Conservation (phyloP, 805 yeast species). For the Vanderwaltozyma tropicalis region DNA sequence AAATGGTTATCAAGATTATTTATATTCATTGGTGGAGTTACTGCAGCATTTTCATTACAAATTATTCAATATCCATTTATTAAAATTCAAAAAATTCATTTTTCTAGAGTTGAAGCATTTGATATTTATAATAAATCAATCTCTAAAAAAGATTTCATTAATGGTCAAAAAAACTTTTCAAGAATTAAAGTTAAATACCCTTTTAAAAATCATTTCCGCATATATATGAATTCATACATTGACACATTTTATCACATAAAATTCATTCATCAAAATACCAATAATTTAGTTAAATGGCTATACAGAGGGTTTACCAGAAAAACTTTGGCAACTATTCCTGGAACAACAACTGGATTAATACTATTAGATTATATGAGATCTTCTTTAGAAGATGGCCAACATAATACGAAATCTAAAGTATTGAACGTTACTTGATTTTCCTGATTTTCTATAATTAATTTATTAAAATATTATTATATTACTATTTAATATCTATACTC, state of each 20-base stretch:
- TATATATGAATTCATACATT: conserved; percentile 65
- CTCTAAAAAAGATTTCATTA: neutral
- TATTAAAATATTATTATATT: too few species aligned
- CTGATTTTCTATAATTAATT: too few species aligned
- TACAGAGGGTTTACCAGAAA: conserved; percentile 71
- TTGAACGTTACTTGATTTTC: too few species aligned
- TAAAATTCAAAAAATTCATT: conserved; percentile 70
- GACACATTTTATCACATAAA: conserved; percentile 60
- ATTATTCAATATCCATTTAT: conserved; percentile 75
- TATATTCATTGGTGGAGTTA: conserved; percentile 73
- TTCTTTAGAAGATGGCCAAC: conserved; percentile 15
- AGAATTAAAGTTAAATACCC: neutral
- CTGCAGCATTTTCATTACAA: conserved; percentile 70
- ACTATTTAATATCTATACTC: too few species aligned
- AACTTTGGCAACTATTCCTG: conserved; percentile 70
- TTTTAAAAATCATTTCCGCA: conserved; percentile 7
- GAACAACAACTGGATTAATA: conserved; percentile 76
- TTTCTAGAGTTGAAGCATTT: conserved; percentile 62
- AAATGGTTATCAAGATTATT: conserved; percentile 18
- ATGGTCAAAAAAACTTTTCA: neutral
- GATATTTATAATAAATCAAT: conserved; percentile 2
- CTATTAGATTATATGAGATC: conserved; percentile 74
- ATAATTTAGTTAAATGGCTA: conserved; percentile 42
- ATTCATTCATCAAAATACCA: conserved; percentile 44
- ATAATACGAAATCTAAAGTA: too few species aligned